Evolutionary conservation across 1,284 basidiomycete genomes (phyloP), one percentile per base, ranked within the genome.

Genomic region (Ceratobasidium sp.): DNA sequence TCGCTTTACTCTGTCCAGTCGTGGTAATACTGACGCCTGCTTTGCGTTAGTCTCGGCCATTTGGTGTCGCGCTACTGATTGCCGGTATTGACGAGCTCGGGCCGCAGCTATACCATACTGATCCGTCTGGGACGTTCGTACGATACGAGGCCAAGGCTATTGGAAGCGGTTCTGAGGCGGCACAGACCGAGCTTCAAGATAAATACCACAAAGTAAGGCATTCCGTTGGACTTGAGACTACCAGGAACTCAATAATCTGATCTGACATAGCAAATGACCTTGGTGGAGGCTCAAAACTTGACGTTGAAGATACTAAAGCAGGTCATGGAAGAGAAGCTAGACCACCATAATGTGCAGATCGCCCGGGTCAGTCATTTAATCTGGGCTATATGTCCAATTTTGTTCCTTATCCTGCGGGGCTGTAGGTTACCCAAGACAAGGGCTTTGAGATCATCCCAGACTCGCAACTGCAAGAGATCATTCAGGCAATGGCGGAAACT

Each of bases 301-400:
- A 93, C 95, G 14, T 85, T 99, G 76, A 92, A 92, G 77, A 95
- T 98, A 54, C 85, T 99, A 78, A 99, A 99, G 86, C 97, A 99
- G 85, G 98, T 99, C 62, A 99, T 99, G 98, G 98, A 99, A 84
- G 98, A 99, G 87, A 97, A 97, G 84, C 88, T 99, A 51, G 96
- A 98, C 84, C 94, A 98, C 81, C 94, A 98, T 85, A 99, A 99
- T 80, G 96, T 99, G 27, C 97, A 99, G 84, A 87, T 99, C 27
- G 97, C 97, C 67, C 94, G 97, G 88, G 95, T 93, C 73, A 59
- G 86, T 83, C 8, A 57, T 19, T 36, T 33, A 29, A 19, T 33
- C 41, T 75, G 9, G 41, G 51, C 36, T 67, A 22, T 44, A 31
- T 53, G 54, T 60, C 59, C 45, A 56, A 44, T 7, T 22, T 56